Base-by-base conservation (phyloP, 129 eudicot species). In the Artemisia tridentata region DNA sequence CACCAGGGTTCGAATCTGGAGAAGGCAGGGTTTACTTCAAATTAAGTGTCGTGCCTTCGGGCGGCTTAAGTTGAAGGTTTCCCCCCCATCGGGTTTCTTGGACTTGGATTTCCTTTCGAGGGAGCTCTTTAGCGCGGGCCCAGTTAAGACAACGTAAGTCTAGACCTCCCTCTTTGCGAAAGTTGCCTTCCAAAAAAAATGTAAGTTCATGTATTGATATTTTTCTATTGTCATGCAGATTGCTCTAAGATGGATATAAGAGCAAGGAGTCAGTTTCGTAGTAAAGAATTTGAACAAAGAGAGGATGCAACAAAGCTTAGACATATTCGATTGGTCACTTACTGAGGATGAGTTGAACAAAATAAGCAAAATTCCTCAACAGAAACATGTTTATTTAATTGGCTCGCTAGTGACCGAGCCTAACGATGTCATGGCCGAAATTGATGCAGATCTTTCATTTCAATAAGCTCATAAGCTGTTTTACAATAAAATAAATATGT, bases 231-330 rank as follows among this genome's bases (percentile, higher is more conserved):
- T n/a, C n/a, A n/a, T n/a, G n/a, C 63, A 85, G 86, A 78, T 85
- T 41, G 77, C 90, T 2, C 27, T 82, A 72, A 75, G 87, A 72
- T 86, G 91, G 91, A 78, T 80, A 11, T 74, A 82, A 55, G 87
- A 86, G 72, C 85, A 86, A 74, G 91, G 85, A 23, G 91, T 77
- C 50, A 67, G 83, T 57, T 49, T 80, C 20, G 67, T 77, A 34
- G 65, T 80, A 21, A 85, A 82, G 72, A 86, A 85, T 76, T 83
- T 73, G 68, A 82, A 82, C 75, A 82, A 73, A 45, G 81, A 80
- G 66, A 77, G 91, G 56, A 86, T 86, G 91, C 69, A 14, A 51
- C 63, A 80, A 50, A 86, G 83, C 54, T 50, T 86, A n/a, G 64
- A 74, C 19, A 82, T 86, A 38, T 80, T 83, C 21, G 88, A 80